Base-by-base conservation (phyloP, 352 stramenopile species). In the Hyaloperonospora arabidopsidis region DNA sequence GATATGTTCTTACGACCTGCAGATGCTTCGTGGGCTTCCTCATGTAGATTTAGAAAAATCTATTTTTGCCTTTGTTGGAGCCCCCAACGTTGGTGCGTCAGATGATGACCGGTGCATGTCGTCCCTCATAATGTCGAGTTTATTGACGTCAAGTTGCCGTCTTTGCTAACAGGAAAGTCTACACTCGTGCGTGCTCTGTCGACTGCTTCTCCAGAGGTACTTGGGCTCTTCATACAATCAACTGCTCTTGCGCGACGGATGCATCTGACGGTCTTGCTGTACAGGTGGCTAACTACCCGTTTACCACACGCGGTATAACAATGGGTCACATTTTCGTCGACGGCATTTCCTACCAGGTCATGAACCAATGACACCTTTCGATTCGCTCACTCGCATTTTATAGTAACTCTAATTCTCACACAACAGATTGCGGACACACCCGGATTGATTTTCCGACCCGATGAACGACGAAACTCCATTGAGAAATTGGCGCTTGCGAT, bases 241-340 rank as follows among this genome's bases (percentile, higher is more conserved):
- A 25, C 15, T 28, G 2, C 11, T 29, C 8, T 46, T 29, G 40
- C 40, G n/a, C 18, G 7, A 32, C 21, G 54, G 25, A 52, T 21
- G 48, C 32, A 52, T 44, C 22, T 47, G 21, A 41, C 14, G n/a
- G 14, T 21, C 52, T 1, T 52, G 11, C 5, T 58, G 10, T 51
- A 1, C 41, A 93, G 82, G 78, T 93, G 35, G 81, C 84, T 11
- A 94, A 94, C 50, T 94, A 94, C 28, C 84, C 84, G 29, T 94
- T 94, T 57, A 94, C 84, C 25, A 94, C 84, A 13, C 76, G 84
- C 17, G 84, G 81, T 32, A 91, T 94, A 47, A 92, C 84, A 7
- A 92, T 94, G 75, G 84, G 84, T 2, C 84, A 94, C 51, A 85
- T 94, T 51, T 93, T 88, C 54, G 78, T 92, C 21, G 68, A 91